Conservation (phyloP, 345 rosid genomes). For the Salix viminalis region DNA sequence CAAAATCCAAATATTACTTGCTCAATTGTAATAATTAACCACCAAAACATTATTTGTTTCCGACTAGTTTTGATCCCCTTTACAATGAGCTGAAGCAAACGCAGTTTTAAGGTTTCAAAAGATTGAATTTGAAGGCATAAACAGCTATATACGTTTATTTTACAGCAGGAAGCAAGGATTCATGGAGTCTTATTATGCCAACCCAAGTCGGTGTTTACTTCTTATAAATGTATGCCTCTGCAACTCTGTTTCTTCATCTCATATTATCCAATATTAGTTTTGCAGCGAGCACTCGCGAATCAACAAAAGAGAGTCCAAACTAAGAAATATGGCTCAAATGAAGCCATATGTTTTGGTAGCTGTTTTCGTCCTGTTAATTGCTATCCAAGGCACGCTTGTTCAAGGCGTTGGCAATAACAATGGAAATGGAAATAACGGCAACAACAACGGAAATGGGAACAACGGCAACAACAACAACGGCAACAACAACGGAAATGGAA, state of each 20-base stretch:
- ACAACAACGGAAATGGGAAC: no score
- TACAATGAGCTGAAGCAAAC: slow-evolving; percentile 1
- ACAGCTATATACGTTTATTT: not conserved
- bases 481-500: not conserved
- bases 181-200: not conserved
- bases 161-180: not conserved
- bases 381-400: slow-evolving; percentile 27
- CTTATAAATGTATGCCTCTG: slow-evolving; percentile 1
- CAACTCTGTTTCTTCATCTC: not conserved
- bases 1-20: no score
- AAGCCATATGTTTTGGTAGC: slow-evolving; percentile 24
- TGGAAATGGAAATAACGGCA: slow-evolving; percentile 10
- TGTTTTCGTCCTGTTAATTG: slow-evolving; percentile 35
- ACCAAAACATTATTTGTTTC: not conserved
- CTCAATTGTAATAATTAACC: no score
- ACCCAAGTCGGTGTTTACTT: not conserved
- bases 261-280: not conserved
- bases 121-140: not conserved
- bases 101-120: no score
- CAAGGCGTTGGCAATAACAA: not conserved
- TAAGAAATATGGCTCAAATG: slow-evolving; percentile 7
- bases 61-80: not conserved
- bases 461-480: slow-evolving; percentile 6
- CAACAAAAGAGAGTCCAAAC: not conserved
- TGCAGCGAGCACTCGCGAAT: not conserved